These are phyloP conservation scores for Amaranthus tricolor DNA, from an alignment of 179 eudicot species.

Conservation along the genomic window DNA sequence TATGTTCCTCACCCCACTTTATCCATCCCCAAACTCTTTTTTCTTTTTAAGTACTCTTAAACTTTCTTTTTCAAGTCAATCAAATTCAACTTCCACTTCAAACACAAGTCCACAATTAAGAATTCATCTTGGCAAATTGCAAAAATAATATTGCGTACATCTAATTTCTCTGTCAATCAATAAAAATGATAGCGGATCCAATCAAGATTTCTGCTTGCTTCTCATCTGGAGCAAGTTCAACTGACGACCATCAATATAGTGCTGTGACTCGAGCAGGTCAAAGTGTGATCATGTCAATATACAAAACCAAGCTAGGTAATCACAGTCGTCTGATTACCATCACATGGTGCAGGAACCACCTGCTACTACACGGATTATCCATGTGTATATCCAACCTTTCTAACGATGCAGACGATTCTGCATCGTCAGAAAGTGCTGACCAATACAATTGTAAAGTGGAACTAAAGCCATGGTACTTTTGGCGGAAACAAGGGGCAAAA, in stretches of 20 bases:
- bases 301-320: conserved; percentile 53
- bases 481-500: conserved; percentile 77
- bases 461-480: conserved; percentile 82
- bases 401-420: conserved; percentile 14
- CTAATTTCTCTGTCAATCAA: background rate
- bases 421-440: conserved; percentile 25
- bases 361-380: conserved; percentile 72
- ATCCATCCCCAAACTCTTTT: background rate
- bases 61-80: background rate
- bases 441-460: conserved; percentile 62
- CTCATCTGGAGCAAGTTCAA: conserved; percentile 39
- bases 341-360: conserved; percentile 73
- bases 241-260: conserved; percentile 32
- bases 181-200: conserved; percentile 38
- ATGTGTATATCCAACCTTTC: conserved; percentile 39
- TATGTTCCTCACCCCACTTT: background rate
- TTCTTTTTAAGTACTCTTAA: background rate
- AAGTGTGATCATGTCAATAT: conserved; percentile 61
- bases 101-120: background rate
- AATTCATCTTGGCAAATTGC: too few species aligned
- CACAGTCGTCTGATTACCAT: conserved; percentile 59
- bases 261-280: conserved; percentile 62
- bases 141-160: conserved; percentile 9
- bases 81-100: background rate
- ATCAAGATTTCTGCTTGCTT: conserved; percentile 68